Conservation (phyloP, 2,329 filamentous ascomycete species). For the Venturia effusa region DNA sequence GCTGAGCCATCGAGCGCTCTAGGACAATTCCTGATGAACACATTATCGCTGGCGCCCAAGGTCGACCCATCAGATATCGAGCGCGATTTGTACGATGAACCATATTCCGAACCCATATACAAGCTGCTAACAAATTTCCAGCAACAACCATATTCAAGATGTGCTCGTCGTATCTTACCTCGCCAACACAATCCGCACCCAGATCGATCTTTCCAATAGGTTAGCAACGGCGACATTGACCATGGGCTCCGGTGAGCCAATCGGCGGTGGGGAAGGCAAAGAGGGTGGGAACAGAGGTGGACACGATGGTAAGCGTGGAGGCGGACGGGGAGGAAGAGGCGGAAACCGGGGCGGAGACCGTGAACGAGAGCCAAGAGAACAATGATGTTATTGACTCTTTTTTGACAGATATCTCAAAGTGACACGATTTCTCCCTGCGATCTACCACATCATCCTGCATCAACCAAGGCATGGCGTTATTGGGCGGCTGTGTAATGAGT, state of each 20-base stretch:
- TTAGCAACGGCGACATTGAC: conserved; percentile 56
- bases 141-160: conserved; percentile 99
- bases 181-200: conserved; percentile 95
- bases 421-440: background rate
- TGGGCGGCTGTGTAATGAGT: conserved; percentile 3
- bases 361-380: conserved; percentile 12
- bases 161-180: conserved; percentile 97
- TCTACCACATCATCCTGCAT: conserved; percentile 4
- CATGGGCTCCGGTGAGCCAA: conserved; percentile 31
- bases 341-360: conserved; percentile 9
- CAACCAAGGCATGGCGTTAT: conserved; percentile 2
- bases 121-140: conserved; percentile 26
- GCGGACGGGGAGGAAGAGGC: conserved; percentile 21
- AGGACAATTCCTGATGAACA: conserved; percentile 91
- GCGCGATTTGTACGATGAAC: conserved; percentile 64
- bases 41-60: conserved; percentile 86
- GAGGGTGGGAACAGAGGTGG: conserved; percentile 20
- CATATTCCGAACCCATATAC: background rate
- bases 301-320: conserved; percentile 19
- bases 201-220: conserved; percentile 95
- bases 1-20: conserved; percentile 79
- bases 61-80: conserved; percentile 85
- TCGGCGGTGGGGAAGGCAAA: conserved; percentile 17
- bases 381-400: background rate
- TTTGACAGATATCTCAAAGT: background rate